These are phyloP conservation scores for Leccinum imitatum DNA, from an alignment of 768 basidiomycete genomes.

Conservation along the genomic window DNA sequence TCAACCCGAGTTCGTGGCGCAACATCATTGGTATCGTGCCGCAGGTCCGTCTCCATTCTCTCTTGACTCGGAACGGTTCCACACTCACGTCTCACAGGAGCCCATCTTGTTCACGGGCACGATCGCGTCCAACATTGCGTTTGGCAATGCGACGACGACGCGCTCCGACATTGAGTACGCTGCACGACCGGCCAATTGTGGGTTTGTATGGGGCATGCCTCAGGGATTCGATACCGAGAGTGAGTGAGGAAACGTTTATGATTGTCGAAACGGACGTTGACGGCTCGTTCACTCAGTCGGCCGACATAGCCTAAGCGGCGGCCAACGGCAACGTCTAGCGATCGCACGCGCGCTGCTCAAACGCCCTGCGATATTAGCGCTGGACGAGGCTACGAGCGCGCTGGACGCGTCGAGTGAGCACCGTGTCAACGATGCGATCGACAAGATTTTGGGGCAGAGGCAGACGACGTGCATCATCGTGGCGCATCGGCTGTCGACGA, in stretches of 20 bases:
- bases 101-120: slow-evolving; percentile 87
- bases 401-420: slow-evolving; percentile 88
- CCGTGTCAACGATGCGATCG: slow-evolving; percentile 82
- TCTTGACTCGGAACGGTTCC: no score
- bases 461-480: slow-evolving; percentile 88
- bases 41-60: not conserved
- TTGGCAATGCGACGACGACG: slow-evolving; percentile 73
- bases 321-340: slow-evolving; percentile 78
- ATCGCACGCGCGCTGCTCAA: slow-evolving; percentile 87
- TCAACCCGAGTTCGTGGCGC: no score
- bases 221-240: slow-evolving; percentile 92
- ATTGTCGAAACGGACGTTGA: not conserved
- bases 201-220: slow-evolving; percentile 94
- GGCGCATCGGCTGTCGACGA: slow-evolving; percentile 83
- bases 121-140: slow-evolving; percentile 93
- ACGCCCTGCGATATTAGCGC: slow-evolving; percentile 81
- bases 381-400: slow-evolving; percentile 90
- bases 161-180: slow-evolving; percentile 85
- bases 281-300: slow-evolving; percentile 17
- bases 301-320: slow-evolving; percentile 45
- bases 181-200: slow-evolving; percentile 90
- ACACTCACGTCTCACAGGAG: slow-evolving; percentile 38
- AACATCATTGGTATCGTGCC: no score
- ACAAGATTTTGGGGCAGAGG: slow-evolving; percentile 75
- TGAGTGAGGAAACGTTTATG: slow-evolving; percentile 35